These are phyloP conservation scores for Phytophthora kernoviae DNA, from an alignment of 352 stramenopile species.

Conservation along the genomic window DNA sequence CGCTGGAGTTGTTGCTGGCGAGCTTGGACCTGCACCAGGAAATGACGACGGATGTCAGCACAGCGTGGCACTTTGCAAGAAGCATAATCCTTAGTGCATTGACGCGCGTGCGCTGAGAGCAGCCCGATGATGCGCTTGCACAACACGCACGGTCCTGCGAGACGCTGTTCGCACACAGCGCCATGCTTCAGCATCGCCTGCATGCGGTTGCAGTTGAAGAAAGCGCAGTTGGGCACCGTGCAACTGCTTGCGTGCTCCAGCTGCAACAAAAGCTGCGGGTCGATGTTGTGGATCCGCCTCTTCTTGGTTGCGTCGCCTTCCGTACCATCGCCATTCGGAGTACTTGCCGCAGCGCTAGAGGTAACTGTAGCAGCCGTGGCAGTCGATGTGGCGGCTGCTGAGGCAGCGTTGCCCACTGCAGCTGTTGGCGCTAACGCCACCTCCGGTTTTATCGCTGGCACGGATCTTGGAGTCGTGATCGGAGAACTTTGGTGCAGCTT, in stretches of 20 bases:
- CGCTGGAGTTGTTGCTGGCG: conserved; percentile 66
- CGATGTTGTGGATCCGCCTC: conserved; percentile 88
- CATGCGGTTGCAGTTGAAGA: conserved; percentile 89
- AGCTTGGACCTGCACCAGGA: conserved; percentile 80
- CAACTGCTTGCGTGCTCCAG: conserved; percentile 85
- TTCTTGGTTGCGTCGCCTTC: conserved; percentile 92
- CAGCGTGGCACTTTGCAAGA: conserved; percentile 86
- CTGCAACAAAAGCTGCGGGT: conserved; percentile 85
- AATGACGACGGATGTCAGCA: conserved; percentile 84
- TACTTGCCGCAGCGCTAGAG: conserved; percentile 2
- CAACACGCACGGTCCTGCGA: conserved; percentile 77
- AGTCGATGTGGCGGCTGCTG: conserved; percentile 1
- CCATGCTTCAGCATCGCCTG: conserved; percentile 91
- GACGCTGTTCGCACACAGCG: conserved; percentile 82
- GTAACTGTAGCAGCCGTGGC: neutral
- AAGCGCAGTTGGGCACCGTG: conserved; percentile 68
- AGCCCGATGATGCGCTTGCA: conserved; percentile 89
- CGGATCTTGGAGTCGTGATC: conserved; percentile 13
- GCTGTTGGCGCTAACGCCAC: neutral
- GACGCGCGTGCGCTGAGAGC: conserved; percentile 78
- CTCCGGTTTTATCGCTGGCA: conserved; percentile 12
- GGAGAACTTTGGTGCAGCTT: conserved; percentile 64
- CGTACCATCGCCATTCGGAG: conserved; percentile 9
- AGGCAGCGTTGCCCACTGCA: neutral
- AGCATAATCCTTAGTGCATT: conserved; percentile 80